These are phyloP conservation scores for Trichoderma breve DNA, from an alignment of 2,329 filamentous ascomycete species.

Conservation along the genomic window DNA sequence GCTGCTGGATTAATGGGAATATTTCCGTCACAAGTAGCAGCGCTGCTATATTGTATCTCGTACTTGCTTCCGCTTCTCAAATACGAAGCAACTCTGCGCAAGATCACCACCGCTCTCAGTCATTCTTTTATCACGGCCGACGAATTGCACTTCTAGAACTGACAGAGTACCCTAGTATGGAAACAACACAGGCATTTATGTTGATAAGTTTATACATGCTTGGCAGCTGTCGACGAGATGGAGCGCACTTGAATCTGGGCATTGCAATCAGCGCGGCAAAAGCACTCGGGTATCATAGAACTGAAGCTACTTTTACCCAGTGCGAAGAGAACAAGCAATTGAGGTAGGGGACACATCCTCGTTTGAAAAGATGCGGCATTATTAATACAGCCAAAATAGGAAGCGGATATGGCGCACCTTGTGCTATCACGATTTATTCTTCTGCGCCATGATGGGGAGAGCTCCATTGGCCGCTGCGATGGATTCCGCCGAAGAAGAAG, in stretches of 20 bases:
- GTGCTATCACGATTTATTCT: not conserved
- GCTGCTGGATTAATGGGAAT: not conserved
- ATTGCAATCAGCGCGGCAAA: slow-evolving; percentile 1
- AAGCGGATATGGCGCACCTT: slow-evolving; percentile 1
- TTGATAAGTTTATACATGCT: not conserved
- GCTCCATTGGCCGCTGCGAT: not conserved
- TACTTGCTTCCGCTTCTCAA: not conserved
- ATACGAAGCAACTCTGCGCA: not conserved
- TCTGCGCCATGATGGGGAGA: not conserved
- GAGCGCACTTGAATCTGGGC: not conserved
- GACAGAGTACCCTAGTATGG: not conserved
- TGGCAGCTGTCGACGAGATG: not conserved
- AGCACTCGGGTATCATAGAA: not conserved
- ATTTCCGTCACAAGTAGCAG: not conserved
- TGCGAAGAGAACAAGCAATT: not conserved
- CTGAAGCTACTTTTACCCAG: not conserved
- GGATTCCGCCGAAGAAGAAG: not conserved
- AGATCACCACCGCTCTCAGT: not conserved
- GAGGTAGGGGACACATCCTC: not conserved
- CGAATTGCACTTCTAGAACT: not conserved
- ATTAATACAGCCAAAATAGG: not conserved
- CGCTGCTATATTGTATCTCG: not conserved
- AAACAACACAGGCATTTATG: not conserved
- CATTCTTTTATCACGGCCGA: slow-evolving; percentile 5
- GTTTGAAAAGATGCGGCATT: not conserved